Conservation (phyloP, 75 land plant species). For the Cryptomeria japonica region DNA sequence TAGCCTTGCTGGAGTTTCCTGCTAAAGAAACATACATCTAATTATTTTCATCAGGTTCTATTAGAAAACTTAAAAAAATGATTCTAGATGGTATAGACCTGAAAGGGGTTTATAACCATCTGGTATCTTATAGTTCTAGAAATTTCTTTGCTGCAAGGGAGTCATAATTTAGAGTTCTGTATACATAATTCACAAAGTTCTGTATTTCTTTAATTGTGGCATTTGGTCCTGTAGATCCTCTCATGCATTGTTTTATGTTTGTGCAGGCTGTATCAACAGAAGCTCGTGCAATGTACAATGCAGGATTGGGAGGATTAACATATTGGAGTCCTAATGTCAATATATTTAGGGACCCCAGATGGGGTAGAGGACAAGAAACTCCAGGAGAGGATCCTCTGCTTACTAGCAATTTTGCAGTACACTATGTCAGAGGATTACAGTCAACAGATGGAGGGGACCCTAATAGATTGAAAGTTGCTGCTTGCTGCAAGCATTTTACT, state of each 20-base stretch:
- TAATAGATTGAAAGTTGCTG: slow-evolving; percentile 64
- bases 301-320: slow-evolving; percentile 77
- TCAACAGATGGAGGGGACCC: slow-evolving; percentile 30
- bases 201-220: background rate
- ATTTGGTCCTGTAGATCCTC: background rate
- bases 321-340: slow-evolving; percentile 95
- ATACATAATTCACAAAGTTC: background rate
- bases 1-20: background rate
- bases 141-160: background rate
- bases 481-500: slow-evolving; percentile 88
- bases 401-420: slow-evolving; percentile 54
- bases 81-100: background rate
- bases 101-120: background rate
- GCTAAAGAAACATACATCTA: background rate
- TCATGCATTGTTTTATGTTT: background rate
- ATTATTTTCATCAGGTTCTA: background rate
- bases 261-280: slow-evolving; percentile 89
- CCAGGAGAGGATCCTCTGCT: slow-evolving; percentile 88
- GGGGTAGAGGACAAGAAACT: slow-evolving; percentile 96
- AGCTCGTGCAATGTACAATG: slow-evolving; percentile 92
- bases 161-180: too few relatives aligned
- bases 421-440: slow-evolving; percentile 79
- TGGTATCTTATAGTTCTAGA: background rate
- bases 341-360: slow-evolving; percentile 84
- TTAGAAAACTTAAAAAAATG: background rate